Evolutionary conservation across 495 filamentous ascomycete species (phyloP).

Genomic region (Pyrenula aspistea): DNA sequence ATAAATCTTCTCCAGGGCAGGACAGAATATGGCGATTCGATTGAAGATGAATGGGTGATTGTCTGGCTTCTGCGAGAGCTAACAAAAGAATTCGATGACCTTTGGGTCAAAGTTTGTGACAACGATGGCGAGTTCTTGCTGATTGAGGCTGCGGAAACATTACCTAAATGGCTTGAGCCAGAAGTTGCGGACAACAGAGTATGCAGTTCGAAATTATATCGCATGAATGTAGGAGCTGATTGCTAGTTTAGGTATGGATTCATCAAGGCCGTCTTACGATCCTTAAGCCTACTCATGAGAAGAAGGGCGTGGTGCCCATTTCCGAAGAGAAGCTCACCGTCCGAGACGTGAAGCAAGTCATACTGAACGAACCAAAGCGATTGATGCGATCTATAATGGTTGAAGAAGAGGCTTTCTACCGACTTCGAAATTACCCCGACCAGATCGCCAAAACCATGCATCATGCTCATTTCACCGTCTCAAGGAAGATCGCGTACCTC

Average conservation of each 20-base stretch:
- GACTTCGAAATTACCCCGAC: conserved; percentile 67
- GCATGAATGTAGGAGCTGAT: not conserved
- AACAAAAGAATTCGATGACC: conserved; percentile 54
- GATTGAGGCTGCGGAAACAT: conserved; percentile 79
- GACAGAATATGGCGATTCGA: conserved; percentile 81
- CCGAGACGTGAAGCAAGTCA: conserved; percentile 43
- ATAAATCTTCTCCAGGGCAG: conserved; percentile 46
- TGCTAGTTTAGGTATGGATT: conserved; percentile 52
- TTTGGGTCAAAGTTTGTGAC: conserved; percentile 77
- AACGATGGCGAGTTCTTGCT: conserved; percentile 91
- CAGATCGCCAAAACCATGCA: conserved; percentile 63
- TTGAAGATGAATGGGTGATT: conserved; percentile 95
- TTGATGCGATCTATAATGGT: conserved; percentile 56
- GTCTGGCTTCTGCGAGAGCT: conserved; percentile 83
- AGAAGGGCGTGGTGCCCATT: conserved; percentile 10
- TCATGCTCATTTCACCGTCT: conserved; percentile 56
- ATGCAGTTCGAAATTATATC: conserved; percentile 5
- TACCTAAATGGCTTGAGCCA: conserved; percentile 86
- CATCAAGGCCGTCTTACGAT: conserved; percentile 61
- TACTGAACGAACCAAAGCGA: conserved; percentile 34
- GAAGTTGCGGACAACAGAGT: conserved; percentile 79
- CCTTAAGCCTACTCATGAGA: conserved; percentile 44
- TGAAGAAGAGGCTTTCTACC: conserved; percentile 83
- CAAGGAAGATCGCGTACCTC: conserved; percentile 72
- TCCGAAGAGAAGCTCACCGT: conserved; percentile 42